Base-by-base conservation (phyloP, 768 basidiomycete genomes). In the Lactarius tabidus region DNA sequence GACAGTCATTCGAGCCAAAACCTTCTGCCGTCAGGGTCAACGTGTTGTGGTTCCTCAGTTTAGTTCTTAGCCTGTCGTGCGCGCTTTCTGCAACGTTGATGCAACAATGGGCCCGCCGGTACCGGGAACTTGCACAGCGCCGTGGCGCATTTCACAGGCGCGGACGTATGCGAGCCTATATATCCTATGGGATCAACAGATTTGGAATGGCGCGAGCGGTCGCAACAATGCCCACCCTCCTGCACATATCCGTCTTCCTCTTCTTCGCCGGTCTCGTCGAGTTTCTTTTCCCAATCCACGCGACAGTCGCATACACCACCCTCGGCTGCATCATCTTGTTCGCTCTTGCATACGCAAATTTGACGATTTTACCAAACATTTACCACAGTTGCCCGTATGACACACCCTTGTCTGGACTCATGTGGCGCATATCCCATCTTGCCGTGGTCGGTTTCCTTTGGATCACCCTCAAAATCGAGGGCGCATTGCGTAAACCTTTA, bases 41-140 rank as follows among this genome's bases (percentile, higher is more conserved):
- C 54, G 17, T 43, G 18, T 23, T 67, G 18, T 68, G 67, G 67
- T 62, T 58, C 55, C 38, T 66, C 59, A 62, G 67, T 41, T 52
- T 68, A 45, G 39, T 53, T 14, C 45, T 63, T 9, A 63, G 65
- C 8, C 28, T 60, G n/a, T 48, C 39, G 1, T 57, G 38, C 7
- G 66, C 66, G 0, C 63, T 67, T 28, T 53, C 41, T 8, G 66
- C 57, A 6, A 64, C 62, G 3, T n/a, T 67, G 28, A 38, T 65
- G 29, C 63, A 56, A 29, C 56, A 58, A 33, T 65, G 57, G 57
- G 55, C 51, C 12, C 57, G 38, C 26, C 56, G 59, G 0, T 58
- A 65, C 39, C 48, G 41, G 14, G 39, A 29, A 17, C 41, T 60
- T 26, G 23, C 53, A 1, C 62, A 54, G 8, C 35, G 51, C 12